phyloP scores from a whole-genome alignment of 495 filamentous ascomycete genomes.

The Recurvomyces mirabilis region DNA sequence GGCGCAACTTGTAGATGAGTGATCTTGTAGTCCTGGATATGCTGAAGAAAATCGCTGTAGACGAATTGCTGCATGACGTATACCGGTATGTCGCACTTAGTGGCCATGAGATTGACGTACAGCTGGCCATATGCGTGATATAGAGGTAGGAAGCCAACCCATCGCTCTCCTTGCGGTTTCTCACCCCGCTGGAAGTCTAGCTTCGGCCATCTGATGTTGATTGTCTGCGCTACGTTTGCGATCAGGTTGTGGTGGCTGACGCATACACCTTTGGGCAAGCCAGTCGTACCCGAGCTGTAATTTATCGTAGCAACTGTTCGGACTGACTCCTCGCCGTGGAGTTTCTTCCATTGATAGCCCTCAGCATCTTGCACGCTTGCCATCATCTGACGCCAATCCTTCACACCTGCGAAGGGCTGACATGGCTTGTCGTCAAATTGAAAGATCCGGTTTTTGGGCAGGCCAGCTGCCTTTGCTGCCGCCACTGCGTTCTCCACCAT shows the following conservation, averaged over 20 bases:
- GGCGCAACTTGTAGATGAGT: conserved; percentile 29
- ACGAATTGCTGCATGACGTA: conserved; percentile 32
- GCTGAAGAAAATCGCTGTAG: conserved; percentile 26
- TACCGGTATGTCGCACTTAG: conserved; percentile 24
- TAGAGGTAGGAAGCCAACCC: conserved; percentile 29
- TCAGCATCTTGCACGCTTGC: conserved; percentile 35
- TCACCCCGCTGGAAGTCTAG: conserved; percentile 19
- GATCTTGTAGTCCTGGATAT: conserved; percentile 26
- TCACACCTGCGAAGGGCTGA: conserved; percentile 26
- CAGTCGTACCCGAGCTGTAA: conserved; percentile 36
- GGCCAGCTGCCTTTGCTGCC: conserved; percentile 34
- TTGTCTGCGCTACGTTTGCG: conserved; percentile 28
- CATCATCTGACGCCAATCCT: conserved; percentile 41
- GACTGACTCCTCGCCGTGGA: conserved; percentile 30
- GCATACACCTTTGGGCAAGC: conserved; percentile 30
- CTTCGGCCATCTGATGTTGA: conserved; percentile 22
- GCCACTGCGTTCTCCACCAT: conserved; percentile 30
- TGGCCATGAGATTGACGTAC: conserved; percentile 26
- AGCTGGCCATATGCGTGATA: conserved; percentile 33
- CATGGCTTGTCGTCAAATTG: conserved; percentile 38
- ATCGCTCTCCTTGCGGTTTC: conserved; percentile 23
- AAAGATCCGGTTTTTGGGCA: conserved; percentile 35
- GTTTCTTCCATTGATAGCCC: conserved; percentile 35
- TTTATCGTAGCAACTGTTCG: conserved; percentile 38
- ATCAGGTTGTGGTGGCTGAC: conserved; percentile 30